Evolutionary conservation across 495 filamentous ascomycete genomes (phyloP), one percentile per base, ranked within the genome.

Genomic region (Rhypophila decipiens): DNA sequence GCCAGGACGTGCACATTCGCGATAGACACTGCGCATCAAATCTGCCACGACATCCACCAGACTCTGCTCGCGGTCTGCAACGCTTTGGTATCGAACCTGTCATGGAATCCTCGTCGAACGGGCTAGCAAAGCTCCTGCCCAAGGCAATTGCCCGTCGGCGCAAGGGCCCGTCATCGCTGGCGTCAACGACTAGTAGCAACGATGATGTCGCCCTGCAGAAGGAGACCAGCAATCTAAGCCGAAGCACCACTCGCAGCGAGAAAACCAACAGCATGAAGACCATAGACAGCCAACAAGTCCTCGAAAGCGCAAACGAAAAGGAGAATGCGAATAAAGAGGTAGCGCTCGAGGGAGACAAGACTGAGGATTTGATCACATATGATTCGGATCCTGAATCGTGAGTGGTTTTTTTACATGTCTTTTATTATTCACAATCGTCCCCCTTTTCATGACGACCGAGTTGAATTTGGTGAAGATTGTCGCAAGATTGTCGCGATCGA

Each of bases 91-190:
- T 13, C 27, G 27, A n/a, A 17, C 42, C 18, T 20, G 20, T 23
- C 21, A 67, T 66, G 67, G 57, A 70, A 35, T 48, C 47, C 42
- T 48, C 50, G 23, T 55, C 66, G 36, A 67, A 59, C 53, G 62
- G 67, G 5, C 62, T 77, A 36, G 68, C 59, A 27, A 78, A 78
- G 61, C 67, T 76, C 23, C 49, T 77, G 29, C 67, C 70, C 23
- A 74, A 69, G 55, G 58, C 61, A 36, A 57, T 79, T 24, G 55
- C 59, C 22, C 63, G 67, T 20, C 67, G 68, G 37, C 69, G 68
- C 52, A 75, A 62, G 56, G 72, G 51, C 44, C 35, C 51, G 3
- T 38, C 55, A 21, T 62, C 59, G 10, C 35, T 55, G 20, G 47
- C 54, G 15, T 55, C 55, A 15, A 47, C 48, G 5, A 27, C 23